A percentile compares a stretch with the other conserved stretches of the same genome.
phyloP scores from a whole-genome alignment of 768 basidiomycete species.

The Termitomyces sp. region DNA sequence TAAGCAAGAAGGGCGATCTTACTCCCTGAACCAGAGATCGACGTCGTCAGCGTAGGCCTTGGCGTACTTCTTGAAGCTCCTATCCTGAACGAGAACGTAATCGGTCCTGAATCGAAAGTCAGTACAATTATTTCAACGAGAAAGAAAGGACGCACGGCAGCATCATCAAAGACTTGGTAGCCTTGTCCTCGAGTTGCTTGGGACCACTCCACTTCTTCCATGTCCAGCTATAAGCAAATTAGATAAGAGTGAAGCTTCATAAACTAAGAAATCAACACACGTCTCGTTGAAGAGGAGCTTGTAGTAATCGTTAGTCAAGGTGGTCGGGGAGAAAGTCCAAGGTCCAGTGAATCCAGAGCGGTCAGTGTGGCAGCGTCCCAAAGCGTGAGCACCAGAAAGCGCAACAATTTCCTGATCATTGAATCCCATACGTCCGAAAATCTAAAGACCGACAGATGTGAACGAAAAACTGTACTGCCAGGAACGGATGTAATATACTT shows the following conservation, averaged over 20 bases:
- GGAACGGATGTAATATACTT: constrained; percentile 22
- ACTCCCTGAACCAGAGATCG: constrained; percentile 94
- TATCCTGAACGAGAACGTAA: constrained; percentile 86
- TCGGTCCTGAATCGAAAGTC: constrained; percentile 57
- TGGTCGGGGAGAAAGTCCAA: constrained; percentile 94
- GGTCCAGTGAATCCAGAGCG: constrained; percentile 87
- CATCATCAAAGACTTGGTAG: constrained; percentile 91
- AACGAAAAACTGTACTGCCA: neutral
- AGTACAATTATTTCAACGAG: neutral
- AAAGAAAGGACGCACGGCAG: constrained; percentile 64
- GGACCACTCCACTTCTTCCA: constrained; percentile 96
- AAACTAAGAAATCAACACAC: constrained; percentile 31
- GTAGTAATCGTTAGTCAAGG: constrained; percentile 84
- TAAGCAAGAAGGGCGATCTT: constrained; percentile 27
- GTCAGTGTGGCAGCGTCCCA: constrained; percentile 91
- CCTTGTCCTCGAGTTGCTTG: constrained; percentile 93
- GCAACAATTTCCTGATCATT: constrained; percentile 98
- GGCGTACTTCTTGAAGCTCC: constrained; percentile 86
- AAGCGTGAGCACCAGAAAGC: constrained; percentile 90
- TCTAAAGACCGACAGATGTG: constrained; percentile 32
- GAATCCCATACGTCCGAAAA: constrained; percentile 95
- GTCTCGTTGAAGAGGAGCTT: constrained; percentile 85
- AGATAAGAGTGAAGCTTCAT: constrained; percentile 2
- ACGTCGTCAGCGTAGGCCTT: constrained; percentile 85
- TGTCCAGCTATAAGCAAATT: constrained; percentile 52